A percentile compares a stretch with the other conserved stretches of the same genome.
These are phyloP conservation scores for Rhamnella rubrinervis DNA, from an alignment of 331 rosid genomes.

Conservation along the genomic window DNA sequence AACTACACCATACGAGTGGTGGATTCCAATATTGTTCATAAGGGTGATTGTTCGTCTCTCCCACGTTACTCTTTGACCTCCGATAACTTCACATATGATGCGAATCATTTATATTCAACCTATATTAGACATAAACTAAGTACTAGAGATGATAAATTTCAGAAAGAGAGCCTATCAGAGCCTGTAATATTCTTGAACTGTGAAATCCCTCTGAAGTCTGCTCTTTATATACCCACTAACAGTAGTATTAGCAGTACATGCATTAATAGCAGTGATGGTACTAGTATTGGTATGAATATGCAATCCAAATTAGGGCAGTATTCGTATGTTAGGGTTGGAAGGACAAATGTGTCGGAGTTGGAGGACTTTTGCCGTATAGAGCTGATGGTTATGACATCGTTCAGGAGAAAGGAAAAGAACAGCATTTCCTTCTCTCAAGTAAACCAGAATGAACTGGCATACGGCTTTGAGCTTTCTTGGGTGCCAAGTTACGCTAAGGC, in stretches of 20 bases:
- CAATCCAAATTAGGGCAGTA: too few relatives aligned
- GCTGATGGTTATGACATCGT: not conserved
- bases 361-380: not conserved
- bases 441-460: not conserved
- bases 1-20: not conserved
- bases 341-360: not conserved
- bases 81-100: not conserved
- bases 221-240: not conserved
- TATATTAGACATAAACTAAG: too few relatives aligned
- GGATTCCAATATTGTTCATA: not conserved
- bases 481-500: too few relatives aligned
- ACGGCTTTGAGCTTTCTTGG: slow-evolving; percentile 26
- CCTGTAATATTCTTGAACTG: not conserved
- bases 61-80: not conserved
- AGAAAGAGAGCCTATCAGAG: not conserved
- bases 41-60: not conserved
- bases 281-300: too few relatives aligned
- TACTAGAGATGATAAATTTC: too few relatives aligned
- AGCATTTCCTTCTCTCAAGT: not conserved
- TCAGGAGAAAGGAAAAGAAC: too few relatives aligned
- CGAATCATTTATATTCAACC: not conserved
- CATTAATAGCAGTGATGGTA: too few relatives aligned
- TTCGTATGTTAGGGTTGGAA: too few relatives aligned
- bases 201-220: not conserved
- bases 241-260: too few relatives aligned